Evolutionary conservation across 768 basidiomycete genomes (phyloP).

Genomic region (Leccinum disarticulatum): DNA sequence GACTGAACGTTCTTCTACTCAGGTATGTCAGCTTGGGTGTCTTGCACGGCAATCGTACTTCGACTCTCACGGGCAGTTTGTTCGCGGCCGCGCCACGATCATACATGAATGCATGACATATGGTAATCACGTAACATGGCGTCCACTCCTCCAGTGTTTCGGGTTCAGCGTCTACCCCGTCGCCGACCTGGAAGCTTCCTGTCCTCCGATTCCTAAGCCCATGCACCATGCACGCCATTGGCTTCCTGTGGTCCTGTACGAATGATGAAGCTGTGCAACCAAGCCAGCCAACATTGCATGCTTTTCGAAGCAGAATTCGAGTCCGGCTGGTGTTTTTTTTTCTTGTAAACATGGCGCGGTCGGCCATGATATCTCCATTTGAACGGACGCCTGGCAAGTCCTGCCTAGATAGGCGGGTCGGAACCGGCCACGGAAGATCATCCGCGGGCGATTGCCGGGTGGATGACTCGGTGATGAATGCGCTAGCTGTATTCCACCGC

Average conservation of each 20-base stretch:
- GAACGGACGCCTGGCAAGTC: background rate
- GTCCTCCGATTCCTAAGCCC: background rate
- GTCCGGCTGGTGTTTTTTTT: background rate
- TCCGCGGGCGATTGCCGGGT: too few relatives aligned
- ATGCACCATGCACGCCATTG: background rate
- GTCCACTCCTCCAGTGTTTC: background rate
- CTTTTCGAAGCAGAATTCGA: background rate
- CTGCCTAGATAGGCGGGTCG: background rate
- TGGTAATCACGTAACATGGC: background rate
- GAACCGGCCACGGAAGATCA: background rate
- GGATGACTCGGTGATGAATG: too few relatives aligned
- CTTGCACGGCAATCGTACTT: background rate
- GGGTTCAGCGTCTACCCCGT: background rate
- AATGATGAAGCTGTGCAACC: background rate
- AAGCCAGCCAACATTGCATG: background rate
- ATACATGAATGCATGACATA: background rate
- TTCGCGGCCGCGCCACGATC: background rate
- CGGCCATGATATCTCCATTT: background rate
- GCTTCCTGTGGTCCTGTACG: slow-evolving; percentile 4
- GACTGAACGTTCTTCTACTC: background rate
- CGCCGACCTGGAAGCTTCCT: background rate
- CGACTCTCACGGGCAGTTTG: background rate
- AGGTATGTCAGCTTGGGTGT: background rate
- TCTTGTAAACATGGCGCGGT: background rate
- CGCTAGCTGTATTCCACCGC: too few relatives aligned